Evolutionary conservation across 225 moss, liverwort and hornwort genomes (phyloP).

Genomic region (Takakia lepidozioides): DNA sequence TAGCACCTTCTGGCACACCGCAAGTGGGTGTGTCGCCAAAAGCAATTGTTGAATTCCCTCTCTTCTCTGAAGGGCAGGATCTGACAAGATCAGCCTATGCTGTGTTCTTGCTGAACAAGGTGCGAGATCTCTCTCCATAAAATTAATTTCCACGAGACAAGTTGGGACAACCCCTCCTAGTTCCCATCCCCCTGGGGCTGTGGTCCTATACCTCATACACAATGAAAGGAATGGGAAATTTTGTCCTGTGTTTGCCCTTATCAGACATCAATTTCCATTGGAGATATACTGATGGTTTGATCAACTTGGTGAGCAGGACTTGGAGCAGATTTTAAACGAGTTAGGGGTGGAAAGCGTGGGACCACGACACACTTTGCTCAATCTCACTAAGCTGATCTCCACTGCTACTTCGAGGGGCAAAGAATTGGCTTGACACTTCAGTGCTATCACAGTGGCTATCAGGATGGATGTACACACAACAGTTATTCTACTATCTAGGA

Average conservation of each 20-base stretch:
- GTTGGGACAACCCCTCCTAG: too few relatives aligned
- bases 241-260: too few relatives aligned
- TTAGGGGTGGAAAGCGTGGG: slow-evolving; percentile 86
- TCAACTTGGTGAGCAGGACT: too few relatives aligned
- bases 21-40: slow-evolving; percentile 30
- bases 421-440: background rate
- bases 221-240: too few relatives aligned
- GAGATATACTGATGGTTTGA: too few relatives aligned
- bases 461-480: too few relatives aligned
- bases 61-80: slow-evolving; percentile 96
- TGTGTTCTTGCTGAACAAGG: slow-evolving; percentile 97
- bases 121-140: slow-evolving; percentile 3
- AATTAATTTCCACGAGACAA: background rate
- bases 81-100: slow-evolving; percentile 92
- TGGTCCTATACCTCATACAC: too few relatives aligned
- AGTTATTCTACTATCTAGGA: too few relatives aligned
- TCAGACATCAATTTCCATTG: too few relatives aligned
- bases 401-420: slow-evolving; percentile 42
- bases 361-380: slow-evolving; percentile 91
- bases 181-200: too few relatives aligned
- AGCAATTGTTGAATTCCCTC: slow-evolving; percentile 77
- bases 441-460: too few relatives aligned
- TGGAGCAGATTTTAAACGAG: slow-evolving; percentile 92
- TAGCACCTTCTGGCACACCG: slow-evolving; percentile 37
- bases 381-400: slow-evolving; percentile 74